Percentiles rank a stretch among this genome's conserved stretches.
These are phyloP conservation scores for Vigna mungo DNA, from an alignment of 306 rosid species.

Conservation along the genomic window DNA sequence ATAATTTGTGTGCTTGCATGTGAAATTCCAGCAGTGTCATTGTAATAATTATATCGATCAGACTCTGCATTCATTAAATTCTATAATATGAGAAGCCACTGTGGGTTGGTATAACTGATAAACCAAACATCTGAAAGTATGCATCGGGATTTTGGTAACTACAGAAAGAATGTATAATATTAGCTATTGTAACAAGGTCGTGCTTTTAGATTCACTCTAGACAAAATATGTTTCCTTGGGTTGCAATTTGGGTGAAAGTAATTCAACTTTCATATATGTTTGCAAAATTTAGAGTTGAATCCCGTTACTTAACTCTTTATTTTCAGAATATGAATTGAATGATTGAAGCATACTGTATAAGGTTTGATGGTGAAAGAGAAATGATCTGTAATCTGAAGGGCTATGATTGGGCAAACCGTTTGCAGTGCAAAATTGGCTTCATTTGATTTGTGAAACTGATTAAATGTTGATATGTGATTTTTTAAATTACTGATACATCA, in stretches of 20 bases:
- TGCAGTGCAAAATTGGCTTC: conserved; percentile 22
- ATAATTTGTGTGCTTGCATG: neutral
- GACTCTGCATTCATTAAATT: neutral
- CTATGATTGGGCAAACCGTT: neutral
- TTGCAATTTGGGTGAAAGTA: conserved; percentile 15
- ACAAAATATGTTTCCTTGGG: conserved; percentile 18
- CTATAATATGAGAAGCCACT: neutral
- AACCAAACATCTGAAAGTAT: conserved; percentile 25
- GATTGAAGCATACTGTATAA: conserved; percentile 22
- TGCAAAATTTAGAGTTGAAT: conserved; percentile 23
- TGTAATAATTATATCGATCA: neutral
- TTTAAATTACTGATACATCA: conserved; percentile 26
- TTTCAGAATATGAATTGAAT: conserved; percentile 33
- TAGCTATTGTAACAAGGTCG: neutral
- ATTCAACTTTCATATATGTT: neutral
- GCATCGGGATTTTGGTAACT: conserved; percentile 14
- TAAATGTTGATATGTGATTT: neutral
- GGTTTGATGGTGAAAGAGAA: conserved; percentile 28
- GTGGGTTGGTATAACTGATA: neutral
- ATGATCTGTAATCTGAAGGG: conserved; percentile 33
- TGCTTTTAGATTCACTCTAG: conserved; percentile 27
- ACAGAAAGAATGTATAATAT: conserved; percentile 1
- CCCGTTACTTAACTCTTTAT: neutral
- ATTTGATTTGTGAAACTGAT: conserved; percentile 31
- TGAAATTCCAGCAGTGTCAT: neutral